A percentile compares a stretch with the other conserved stretches of the same genome.
Conservation (phyloP, 352 stramenopile species). For the Phytophthora pisi region DNA sequence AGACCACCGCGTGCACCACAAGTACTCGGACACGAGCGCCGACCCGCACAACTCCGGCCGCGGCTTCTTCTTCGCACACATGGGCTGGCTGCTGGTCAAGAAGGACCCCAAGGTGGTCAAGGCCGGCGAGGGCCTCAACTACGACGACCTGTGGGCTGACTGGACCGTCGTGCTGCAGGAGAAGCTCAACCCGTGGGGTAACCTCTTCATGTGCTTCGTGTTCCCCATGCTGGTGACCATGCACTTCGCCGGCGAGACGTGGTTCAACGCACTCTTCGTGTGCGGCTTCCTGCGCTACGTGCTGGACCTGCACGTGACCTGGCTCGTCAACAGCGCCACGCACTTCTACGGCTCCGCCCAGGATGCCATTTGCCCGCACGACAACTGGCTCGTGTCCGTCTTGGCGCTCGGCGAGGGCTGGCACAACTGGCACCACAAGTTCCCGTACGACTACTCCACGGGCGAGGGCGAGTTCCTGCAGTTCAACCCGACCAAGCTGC, state of each 20-base stretch:
- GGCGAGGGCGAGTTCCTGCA: conserved; percentile 94
- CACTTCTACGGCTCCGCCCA: conserved; percentile 97
- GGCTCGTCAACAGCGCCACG: conserved; percentile 97
- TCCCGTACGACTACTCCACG: conserved; percentile 98
- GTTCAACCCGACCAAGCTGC: conserved; percentile 98
- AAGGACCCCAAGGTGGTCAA: conserved; percentile 94
- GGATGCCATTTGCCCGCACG: conserved; percentile 94
- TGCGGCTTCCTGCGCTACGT: conserved; percentile 94
- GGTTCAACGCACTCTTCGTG: conserved; percentile 96
- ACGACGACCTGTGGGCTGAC: conserved; percentile 96
- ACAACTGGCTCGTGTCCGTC: conserved; percentile 97
- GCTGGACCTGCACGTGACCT: conserved; percentile 96
- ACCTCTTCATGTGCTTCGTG: conserved; percentile 97
- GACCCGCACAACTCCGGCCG: conserved; percentile 96
- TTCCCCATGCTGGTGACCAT: conserved; percentile 92
- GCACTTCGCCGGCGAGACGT: conserved; percentile 91
- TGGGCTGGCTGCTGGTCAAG: conserved; percentile 99
- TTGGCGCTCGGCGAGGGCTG: conserved; percentile 96
- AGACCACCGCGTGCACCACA: conserved; percentile 99
- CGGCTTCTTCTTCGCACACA: conserved; percentile 99
- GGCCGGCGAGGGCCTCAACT: conserved; percentile 93
- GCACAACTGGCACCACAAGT: conserved; percentile 99
- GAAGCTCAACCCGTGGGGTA: conserved; percentile 97
- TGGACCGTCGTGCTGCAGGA: conserved; percentile 96
- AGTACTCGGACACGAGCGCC: conserved; percentile 97